Evolutionary conservation across 768 basidiomycete species (phyloP), one percentile per base, ranked within the genome.

Genomic region (Solioccasus polychromus): DNA sequence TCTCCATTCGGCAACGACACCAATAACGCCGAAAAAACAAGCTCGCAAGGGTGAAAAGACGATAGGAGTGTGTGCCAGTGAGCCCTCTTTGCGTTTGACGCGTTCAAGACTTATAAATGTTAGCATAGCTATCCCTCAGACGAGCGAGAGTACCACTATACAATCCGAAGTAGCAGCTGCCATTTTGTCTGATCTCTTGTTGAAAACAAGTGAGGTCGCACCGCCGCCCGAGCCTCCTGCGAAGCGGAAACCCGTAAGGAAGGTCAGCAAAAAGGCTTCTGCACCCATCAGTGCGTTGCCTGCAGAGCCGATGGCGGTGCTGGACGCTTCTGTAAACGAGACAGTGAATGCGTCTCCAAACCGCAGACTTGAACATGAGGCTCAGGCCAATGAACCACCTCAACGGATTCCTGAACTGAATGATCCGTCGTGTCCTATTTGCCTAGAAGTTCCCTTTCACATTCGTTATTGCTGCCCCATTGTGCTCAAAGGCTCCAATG

Each of bases 381-480:
- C 15, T 50, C 35, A 20, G 30, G 39, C 35, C 5, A 35, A 35
- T 35, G 20, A 37, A 24, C 39, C 31, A 22, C 18, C 29, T 26
- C 40, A 5, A 14, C 42, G 32, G 12, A 28, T 46, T 19, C 23
- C 15, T 5, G 42, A 26, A n/a, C 37, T 45, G 37, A 44, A 48
- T 34, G 39, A 37, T 44, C 48, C 45, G 1, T 42, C 46, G 2
- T 78, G 81, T 48, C 73, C 73, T 31, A 62, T 79, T 18, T 83
- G 82, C 59, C 61, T 65, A 17, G 60, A 60, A 35, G 50, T 52
- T 4, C 72, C 76, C 7, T 64, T 68, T 30, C 82, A 84, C 50
- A 62, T 69, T 42, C 74, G 72, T n/a, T 68, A 68, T 39, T 60
- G 59, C 35, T 84, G 82, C 57, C 77, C 77, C 5, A 58, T 72